Evolutionary conservation across 768 basidiomycete genomes (phyloP), one percentile per base, ranked within the genome.

Genomic region (Leccinum boreale): DNA sequence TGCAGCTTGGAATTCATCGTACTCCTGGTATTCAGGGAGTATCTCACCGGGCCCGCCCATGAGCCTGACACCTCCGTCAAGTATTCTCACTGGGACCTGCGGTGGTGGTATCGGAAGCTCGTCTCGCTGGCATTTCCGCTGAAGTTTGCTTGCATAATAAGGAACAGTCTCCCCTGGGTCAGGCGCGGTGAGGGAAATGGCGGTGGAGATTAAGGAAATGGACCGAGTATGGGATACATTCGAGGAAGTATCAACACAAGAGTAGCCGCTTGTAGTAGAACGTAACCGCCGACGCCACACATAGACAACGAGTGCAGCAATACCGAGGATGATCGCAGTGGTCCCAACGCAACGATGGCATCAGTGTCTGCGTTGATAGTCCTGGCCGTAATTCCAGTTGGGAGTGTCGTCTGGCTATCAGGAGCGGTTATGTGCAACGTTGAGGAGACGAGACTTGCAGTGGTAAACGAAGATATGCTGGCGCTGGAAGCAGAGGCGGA

Each of bases 1-100:
- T n/a, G 8, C 29, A 26, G n/a, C 48, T 28, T 19, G 14, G n/a
- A 8, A 24, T 19, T 31, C 42, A 59, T 59, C 19, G n/a, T 45
- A 29, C 0, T 55, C 52, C 31, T 45, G 56, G 31, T 53, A 53
- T 55, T 52, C 63, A 19, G 58, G 39, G 24, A 42, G 52, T 4
- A 45, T 53, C 17, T 53, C n/a, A 3, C 29, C 2, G 12, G 47
- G 31, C 15, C 35, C 50, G 26, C 51, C 52, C 36, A 47, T 31
- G 5, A 63, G 5, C 14, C 35, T 53, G 50, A 52, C 52, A 4
- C 55, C 56, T 19, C 52, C 48, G 24, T 58, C 62, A 56, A 24
- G n/a, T 10, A 49, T 35, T 44, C 45, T 62, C 29, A 19, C 29
- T 15, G 53, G 58, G 17, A 23, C 11, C 11, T 29, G 39, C 3